These are phyloP conservation scores for Cladophialophora yegresii DNA, from an alignment of 2,329 filamentous ascomycete species.

Conservation along the genomic window DNA sequence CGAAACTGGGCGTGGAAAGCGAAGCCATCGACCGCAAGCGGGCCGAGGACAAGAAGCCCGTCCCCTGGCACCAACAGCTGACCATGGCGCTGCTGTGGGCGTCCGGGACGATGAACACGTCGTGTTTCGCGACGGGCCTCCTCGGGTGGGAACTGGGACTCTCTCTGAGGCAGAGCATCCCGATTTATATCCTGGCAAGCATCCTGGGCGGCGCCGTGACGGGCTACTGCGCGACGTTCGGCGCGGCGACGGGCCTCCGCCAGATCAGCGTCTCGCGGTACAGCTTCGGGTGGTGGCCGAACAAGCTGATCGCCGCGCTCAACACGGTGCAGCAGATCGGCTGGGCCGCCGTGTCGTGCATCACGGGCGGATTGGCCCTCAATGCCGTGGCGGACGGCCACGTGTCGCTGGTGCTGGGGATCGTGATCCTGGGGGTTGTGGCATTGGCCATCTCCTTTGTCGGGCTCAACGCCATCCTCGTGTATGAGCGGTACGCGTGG, in stretches of 20 bases:
- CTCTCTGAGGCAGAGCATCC: constrained; percentile 35
- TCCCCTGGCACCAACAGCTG: constrained; percentile 42
- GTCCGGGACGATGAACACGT: constrained; percentile 48
- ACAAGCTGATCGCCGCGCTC: constrained; percentile 38
- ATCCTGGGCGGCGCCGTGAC: constrained; percentile 35
- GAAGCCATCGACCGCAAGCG: constrained; percentile 52
- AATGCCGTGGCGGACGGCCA: constrained; percentile 42
- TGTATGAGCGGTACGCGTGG: constrained; percentile 42
- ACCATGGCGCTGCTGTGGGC: constrained; percentile 52
- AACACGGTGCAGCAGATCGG: constrained; percentile 39
- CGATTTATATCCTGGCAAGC: constrained; percentile 36
- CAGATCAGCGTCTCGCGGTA: constrained; percentile 39
- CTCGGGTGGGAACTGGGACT: constrained; percentile 38
- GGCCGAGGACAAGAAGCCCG: constrained; percentile 48
- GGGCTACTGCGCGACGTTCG: constrained; percentile 40
- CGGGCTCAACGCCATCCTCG: constrained; percentile 38
- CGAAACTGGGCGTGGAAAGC: constrained; percentile 52
- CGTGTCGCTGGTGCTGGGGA: constrained; percentile 39
- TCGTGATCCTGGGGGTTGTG: constrained; percentile 39
- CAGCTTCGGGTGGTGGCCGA: constrained; percentile 39
- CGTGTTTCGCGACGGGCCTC: constrained; percentile 41
- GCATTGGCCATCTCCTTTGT: constrained; percentile 38
- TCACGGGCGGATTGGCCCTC: constrained; percentile 41
- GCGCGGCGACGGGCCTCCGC: constrained; percentile 42
- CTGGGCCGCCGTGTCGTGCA: constrained; percentile 40